Evolutionary conservation across 78 protist species (phyloP).

Genomic region (Dictyostelium citrinum): DNA sequence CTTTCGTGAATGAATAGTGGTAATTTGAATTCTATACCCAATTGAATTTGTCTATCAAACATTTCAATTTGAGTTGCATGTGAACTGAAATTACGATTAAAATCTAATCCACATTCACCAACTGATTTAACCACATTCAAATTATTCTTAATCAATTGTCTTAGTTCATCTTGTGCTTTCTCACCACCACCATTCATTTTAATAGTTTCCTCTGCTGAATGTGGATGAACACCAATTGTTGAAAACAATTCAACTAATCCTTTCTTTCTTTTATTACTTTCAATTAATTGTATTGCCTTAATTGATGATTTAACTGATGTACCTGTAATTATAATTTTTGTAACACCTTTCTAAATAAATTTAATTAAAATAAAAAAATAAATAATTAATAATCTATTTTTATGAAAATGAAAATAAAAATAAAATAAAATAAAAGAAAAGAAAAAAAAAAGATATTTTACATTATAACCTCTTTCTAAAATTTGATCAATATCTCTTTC

Average conservation of each 20-base stretch:
- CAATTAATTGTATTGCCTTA: constrained; percentile 52
- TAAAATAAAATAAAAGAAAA: background rate
- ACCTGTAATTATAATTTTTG: constrained; percentile 58
- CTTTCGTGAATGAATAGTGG: constrained; percentile 81
- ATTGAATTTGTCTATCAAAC: constrained; percentile 61
- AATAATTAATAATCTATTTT: background rate
- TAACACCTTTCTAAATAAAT: constrained; percentile 30
- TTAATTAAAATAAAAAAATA: background rate
- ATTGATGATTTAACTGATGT: constrained; percentile 43
- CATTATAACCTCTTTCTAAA: constrained; percentile 17
- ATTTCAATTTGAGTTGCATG: constrained; percentile 48
- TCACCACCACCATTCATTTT: background rate
- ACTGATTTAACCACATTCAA: constrained; percentile 37
- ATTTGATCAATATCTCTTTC: constrained; percentile 26
- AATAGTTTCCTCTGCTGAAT: constrained; percentile 58
- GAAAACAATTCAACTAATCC: constrained; percentile 19
- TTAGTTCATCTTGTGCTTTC: background rate
- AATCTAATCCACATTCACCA: constrained; percentile 84
- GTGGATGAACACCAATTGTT: constrained; percentile 83
- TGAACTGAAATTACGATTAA: constrained; percentile 58
- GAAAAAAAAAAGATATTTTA: background rate
- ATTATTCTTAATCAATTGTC: background rate
- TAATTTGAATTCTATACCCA: constrained; percentile 55
- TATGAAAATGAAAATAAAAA: background rate
- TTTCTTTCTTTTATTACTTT: background rate